phyloP scores from a whole-genome alignment of 345 rosid species.

The Salix arbutifolia region DNA sequence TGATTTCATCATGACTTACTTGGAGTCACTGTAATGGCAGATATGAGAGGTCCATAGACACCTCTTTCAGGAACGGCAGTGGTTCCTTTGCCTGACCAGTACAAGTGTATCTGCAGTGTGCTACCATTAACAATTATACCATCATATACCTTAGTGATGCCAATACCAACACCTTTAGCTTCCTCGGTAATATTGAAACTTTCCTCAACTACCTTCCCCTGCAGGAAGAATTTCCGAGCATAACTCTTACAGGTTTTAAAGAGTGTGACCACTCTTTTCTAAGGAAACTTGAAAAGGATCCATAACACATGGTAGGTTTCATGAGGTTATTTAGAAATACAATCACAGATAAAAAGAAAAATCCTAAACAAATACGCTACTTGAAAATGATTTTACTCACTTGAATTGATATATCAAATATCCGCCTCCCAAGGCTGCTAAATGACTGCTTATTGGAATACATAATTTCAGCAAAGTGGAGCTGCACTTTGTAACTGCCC shows the following conservation, averaged over 20 bases:
- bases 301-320: not conserved
- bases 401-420: constrained; percentile 75
- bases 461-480: constrained; percentile 90
- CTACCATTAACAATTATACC: constrained; percentile 43
- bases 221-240: not conserved
- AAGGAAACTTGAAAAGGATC: not conserved
- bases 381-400: constrained; percentile 31
- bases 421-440: constrained; percentile 61
- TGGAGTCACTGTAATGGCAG: constrained; percentile 67
- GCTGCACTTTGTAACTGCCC: constrained; percentile 58
- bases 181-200: constrained; percentile 58
- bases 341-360: not conserved
- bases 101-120: constrained; percentile 70
- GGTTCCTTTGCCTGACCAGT: constrained; percentile 86
- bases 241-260: not conserved
- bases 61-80: constrained; percentile 56
- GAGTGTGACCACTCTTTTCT: not conserved
- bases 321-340: not conserved
- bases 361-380: not conserved
- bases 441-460: constrained; percentile 43
- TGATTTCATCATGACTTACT: constrained; percentile 40
- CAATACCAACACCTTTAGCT: constrained; percentile 73
- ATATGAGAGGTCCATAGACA: constrained; percentile 82
- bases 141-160: constrained; percentile 22
- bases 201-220: constrained; percentile 53